Evolutionary conservation across 2,329 filamentous ascomycete species (phyloP), one percentile per base, ranked within the genome.

Genomic region (Emergomyces africanus): DNA sequence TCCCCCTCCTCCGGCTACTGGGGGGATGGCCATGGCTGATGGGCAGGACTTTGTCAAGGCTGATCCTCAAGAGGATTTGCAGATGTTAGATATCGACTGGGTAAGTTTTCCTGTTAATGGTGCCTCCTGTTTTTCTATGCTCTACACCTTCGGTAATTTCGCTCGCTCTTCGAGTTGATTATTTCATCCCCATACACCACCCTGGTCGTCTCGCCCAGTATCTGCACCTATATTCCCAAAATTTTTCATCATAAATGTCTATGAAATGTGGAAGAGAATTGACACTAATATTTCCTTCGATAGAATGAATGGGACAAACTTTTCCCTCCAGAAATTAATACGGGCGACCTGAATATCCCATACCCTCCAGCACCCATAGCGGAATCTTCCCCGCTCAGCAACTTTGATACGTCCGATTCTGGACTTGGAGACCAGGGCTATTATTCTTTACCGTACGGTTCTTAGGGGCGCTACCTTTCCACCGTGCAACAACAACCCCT

Each of bases 81-180:
- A 72, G 60, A 73, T 76, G 69, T 67, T 83, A 46, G 81, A 82
- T 59, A 82, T 87, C 63, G 83, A 88, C 64, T 87, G 84, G 84
- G 84, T 86, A 71, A 74, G 82, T 76, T 25, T 25, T 44, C 55
- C 50, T 61, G 56, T 23, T 48, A 37, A n/a, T 49, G 39, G 6
- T 61, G 20, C 20, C 2, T 14, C 6, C 4, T 30, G 25, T 18
- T 14, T 50, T n/a, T n/a, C n/a, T 50, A 15, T 8, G n/a, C 33
- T 5, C 28, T 33, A 8, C 25, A 50, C 18, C 25, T 18, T 30
- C n/a, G 12, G 18, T 33, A 8, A 50, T 33, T 30, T 12, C 48
- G 2, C 3, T 50, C 48, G 14, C 8, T 18, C 25, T 44, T 44
- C 41, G 8, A 44, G 28, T 49, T 20, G 46, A 44, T 25, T 14